A percentile compares a stretch with the other conserved stretches of the same genome.
phyloP scores from a whole-genome alignment of 305 asterid genomes.

The Plantago coronopus region DNA sequence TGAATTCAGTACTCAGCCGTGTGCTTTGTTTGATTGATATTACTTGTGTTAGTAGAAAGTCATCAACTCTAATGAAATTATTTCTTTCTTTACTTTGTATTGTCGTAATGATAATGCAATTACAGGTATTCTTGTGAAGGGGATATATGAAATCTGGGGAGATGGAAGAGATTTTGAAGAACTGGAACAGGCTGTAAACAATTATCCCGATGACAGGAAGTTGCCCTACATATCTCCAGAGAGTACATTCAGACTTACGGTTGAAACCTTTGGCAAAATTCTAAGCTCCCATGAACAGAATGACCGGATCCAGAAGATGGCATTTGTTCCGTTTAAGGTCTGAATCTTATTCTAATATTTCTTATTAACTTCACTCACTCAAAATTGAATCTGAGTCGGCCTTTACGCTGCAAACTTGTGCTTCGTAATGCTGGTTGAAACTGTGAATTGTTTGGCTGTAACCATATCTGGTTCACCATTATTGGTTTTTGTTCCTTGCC shows the following conservation, averaged over 20 bases:
- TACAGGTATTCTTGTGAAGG: slow-evolving; percentile 92
- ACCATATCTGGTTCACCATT: not conserved
- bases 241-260: slow-evolving; percentile 67
- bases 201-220: slow-evolving; percentile 66
- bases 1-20: not conserved
- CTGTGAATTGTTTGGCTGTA: not conserved
- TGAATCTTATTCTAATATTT: slow-evolving; percentile 31
- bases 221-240: slow-evolving; percentile 56
- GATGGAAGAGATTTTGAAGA: slow-evolving; percentile 78
- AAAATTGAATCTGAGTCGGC: slow-evolving; percentile 5
- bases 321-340: slow-evolving; percentile 88
- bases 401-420: not conserved
- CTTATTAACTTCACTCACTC: slow-evolving; percentile 5
- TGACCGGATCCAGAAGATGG: slow-evolving; percentile 54
- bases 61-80: too few relatives aligned
- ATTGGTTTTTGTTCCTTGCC: not conserved
- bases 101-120: too few relatives aligned
- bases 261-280: slow-evolving; percentile 86
- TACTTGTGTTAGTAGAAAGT: not conserved
- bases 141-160: slow-evolving; percentile 98
- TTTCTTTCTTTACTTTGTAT: not conserved
- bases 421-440: not conserved
- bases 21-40: not conserved
- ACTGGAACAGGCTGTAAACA: slow-evolving; percentile 62
- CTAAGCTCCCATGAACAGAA: slow-evolving; percentile 67